Percentiles rank a stretch among this genome's conserved stretches.
Evolutionary conservation across 2,329 filamentous ascomycete species (phyloP).

Genomic region (Cladosporium sp.): DNA sequence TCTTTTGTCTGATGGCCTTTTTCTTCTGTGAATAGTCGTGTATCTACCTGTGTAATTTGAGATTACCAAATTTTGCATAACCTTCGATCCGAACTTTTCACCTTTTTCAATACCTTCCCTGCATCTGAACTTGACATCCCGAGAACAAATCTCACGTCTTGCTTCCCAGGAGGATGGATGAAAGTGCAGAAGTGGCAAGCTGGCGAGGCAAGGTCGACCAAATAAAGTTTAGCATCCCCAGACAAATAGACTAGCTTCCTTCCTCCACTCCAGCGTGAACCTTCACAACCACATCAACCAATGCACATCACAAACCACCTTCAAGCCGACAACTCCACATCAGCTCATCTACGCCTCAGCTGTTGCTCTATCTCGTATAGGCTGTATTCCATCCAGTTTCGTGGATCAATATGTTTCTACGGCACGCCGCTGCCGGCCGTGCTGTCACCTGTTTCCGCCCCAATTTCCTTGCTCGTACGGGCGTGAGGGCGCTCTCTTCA

Average conservation of each 20-base stretch:
- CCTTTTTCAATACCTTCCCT: too few relatives aligned
- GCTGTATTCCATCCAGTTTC: background rate
- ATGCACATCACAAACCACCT: background rate
- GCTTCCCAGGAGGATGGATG: background rate
- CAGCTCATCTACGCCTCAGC: background rate
- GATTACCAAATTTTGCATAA: constrained; percentile 9
- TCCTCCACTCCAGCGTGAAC: background rate
- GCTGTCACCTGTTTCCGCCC: background rate
- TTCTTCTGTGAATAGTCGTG: constrained; percentile 15
- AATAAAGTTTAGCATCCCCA: background rate
- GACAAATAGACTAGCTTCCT: background rate
- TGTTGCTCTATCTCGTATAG: background rate
- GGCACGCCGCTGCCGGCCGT: background rate
- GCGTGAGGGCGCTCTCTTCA: background rate
- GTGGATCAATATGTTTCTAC: background rate
- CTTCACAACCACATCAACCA: background rate
- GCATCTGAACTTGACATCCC: background rate
- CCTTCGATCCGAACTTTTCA: background rate
- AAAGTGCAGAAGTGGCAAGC: background rate
- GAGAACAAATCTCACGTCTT: background rate
- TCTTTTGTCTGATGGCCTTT: constrained; percentile 8
- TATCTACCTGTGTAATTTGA: constrained; percentile 16
- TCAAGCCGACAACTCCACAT: background rate
- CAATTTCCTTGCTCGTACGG: background rate
- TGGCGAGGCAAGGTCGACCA: background rate